Conservation (phyloP, 441 rosid genomes). For the Rhodomyrtus psidioides region DNA sequence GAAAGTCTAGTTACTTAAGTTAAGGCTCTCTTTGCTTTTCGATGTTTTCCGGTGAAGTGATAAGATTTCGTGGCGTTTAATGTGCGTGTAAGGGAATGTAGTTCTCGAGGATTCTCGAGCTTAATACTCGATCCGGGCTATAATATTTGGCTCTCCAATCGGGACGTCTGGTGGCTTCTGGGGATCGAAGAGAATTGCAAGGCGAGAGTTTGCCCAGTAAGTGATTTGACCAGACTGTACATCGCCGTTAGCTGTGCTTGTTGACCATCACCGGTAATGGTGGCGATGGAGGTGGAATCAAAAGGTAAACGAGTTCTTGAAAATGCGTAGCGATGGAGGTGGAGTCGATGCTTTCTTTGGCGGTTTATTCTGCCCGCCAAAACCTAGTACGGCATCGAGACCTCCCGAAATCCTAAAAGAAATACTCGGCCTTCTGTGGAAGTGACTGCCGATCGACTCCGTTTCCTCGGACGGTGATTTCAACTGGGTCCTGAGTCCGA, state of each 20-base stretch:
- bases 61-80: background rate
- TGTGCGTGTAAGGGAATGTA: background rate
- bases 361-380: accelerated
- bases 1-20: background rate
- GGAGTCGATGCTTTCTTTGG: accelerated
- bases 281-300: background rate
- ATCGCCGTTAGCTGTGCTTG: background rate
- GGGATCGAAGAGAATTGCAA: accelerated
- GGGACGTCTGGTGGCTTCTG: accelerated
- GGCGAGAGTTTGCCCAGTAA: background rate
- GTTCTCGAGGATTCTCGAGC: background rate
- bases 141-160: accelerated
- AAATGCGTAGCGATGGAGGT: accelerated
- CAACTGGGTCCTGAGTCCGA: background rate
- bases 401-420: accelerated
- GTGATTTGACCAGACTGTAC: accelerated
- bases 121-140: accelerated
- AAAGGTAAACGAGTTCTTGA: accelerated
- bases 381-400: background rate
- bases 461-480: accelerated
- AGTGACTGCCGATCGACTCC: accelerated
- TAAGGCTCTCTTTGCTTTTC: background rate
- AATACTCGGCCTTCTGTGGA: background rate
- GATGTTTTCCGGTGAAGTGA: background rate
- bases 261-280: accelerated